These are phyloP conservation scores for Raffaelea ambrosiae DNA, from an alignment of 2,329 filamentous ascomycete genomes.

Conservation along the genomic window DNA sequence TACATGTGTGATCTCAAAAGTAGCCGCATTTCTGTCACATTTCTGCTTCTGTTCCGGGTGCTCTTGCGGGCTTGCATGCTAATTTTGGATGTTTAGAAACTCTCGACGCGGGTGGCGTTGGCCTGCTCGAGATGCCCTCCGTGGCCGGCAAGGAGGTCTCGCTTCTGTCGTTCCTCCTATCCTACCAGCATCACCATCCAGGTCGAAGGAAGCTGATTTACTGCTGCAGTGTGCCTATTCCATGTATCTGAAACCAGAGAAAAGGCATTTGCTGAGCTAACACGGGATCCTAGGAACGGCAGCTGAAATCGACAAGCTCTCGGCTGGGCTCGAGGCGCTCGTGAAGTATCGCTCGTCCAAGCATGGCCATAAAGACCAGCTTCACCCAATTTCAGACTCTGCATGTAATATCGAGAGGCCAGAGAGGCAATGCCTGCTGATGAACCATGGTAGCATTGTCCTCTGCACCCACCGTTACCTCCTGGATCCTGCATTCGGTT, in stretches of 20 bases:
- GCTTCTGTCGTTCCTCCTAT: neutral
- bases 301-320: no score
- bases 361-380: conserved; percentile 6
- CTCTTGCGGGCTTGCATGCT: no score
- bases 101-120: neutral
- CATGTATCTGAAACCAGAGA: neutral
- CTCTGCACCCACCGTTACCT: conserved; percentile 99
- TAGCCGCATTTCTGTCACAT: no score
- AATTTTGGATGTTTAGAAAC: no score
- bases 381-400: no score
- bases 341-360: no score
- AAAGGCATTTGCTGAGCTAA: no score
- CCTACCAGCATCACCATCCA: neutral
- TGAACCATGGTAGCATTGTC: conserved; percentile 98
- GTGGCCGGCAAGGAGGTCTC: no score
- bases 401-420: conserved; percentile 97
- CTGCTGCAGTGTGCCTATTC: conserved; percentile 4
- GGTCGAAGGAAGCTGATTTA: neutral
- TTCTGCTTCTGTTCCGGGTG: no score
- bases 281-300: neutral
- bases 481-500: conserved; percentile 92
- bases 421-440: conserved; percentile 88
- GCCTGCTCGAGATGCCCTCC: no score
- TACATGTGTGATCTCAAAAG: no score
- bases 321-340: no score